Conservation (phyloP, 23 red algal genomes). For the Chondrus crispus region DNA sequence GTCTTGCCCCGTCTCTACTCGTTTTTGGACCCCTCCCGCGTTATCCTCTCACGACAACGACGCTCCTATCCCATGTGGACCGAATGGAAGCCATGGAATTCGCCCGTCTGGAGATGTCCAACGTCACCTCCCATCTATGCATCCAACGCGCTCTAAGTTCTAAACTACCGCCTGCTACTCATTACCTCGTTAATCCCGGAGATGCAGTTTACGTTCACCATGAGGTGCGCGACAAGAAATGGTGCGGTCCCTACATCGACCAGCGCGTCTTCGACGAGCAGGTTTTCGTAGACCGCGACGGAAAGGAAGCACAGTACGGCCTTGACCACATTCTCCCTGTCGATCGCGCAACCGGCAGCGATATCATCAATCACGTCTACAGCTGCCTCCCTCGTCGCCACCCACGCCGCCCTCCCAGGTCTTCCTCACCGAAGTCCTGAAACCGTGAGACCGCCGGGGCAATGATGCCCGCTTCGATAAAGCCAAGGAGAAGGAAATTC, state of each 20-base stretch:
- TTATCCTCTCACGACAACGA: not conserved
- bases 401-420: not conserved
- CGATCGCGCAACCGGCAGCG: not conserved
- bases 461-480: not conserved
- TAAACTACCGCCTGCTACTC: not conserved
- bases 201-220: not conserved
- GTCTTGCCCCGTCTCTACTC: not conserved
- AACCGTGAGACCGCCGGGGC: not conserved
- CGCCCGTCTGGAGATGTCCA: not conserved
- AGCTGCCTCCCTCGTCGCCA: not conserved
- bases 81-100: not conserved
- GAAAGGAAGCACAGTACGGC: not conserved
- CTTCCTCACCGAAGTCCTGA: not conserved
- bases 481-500: not conserved
- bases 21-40: not conserved
- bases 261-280: not conserved
- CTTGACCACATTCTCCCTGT: not conserved
- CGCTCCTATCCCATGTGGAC: not conserved
- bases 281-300: not conserved
- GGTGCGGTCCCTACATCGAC: not conserved
- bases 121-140: not conserved
- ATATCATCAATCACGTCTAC: not conserved
- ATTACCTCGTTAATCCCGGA: not conserved
- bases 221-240: not conserved
- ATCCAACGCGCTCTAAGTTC: not conserved